These are phyloP conservation scores for Kipferlia bialata DNA, from an alignment of 78 protist species.

Conservation along the genomic window DNA sequence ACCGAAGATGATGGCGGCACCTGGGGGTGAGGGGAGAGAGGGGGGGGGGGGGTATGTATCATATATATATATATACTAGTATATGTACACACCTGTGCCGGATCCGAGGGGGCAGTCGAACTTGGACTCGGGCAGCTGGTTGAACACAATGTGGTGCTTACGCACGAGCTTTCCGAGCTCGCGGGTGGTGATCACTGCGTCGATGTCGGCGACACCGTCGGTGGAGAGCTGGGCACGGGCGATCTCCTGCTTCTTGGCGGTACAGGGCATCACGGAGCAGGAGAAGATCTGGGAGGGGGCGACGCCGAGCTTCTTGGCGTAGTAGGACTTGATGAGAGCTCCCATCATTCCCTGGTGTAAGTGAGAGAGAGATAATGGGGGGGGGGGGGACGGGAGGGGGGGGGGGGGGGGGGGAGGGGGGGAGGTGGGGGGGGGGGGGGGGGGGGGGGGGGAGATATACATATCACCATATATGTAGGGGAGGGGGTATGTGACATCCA, in stretches of 20 bases:
- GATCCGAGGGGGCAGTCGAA: conserved; percentile 28
- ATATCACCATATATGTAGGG: too few relatives aligned
- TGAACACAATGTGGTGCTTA: neutral
- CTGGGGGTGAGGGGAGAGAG: conserved; percentile 26
- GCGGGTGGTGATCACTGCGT: conserved; percentile 15
- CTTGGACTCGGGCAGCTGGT: neutral
- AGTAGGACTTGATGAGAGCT: conserved; percentile 24
- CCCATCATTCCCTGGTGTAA: conserved; percentile 36
- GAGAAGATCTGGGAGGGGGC: conserved; percentile 8
- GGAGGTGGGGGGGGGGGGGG: too few relatives aligned
- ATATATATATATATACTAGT: too few relatives aligned
- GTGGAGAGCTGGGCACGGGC: neutral
- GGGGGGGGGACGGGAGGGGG: too few relatives aligned
- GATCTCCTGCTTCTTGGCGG: conserved; percentile 33
- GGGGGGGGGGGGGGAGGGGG: too few relatives aligned
- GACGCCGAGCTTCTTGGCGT: neutral
- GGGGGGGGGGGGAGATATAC: too few relatives aligned
- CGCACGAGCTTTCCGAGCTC: conserved; percentile 12
- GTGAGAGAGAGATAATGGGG: too few relatives aligned
- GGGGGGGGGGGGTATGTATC: neutral
- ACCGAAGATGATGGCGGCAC: conserved; percentile 39
- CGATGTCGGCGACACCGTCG: conserved; percentile 6
- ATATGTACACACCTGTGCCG: too few relatives aligned
- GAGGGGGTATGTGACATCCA: too few relatives aligned
- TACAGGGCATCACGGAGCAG: conserved; percentile 25